Base-by-base conservation (phyloP, 345 rosid genomes). In the Euphorbia peplus region DNA sequence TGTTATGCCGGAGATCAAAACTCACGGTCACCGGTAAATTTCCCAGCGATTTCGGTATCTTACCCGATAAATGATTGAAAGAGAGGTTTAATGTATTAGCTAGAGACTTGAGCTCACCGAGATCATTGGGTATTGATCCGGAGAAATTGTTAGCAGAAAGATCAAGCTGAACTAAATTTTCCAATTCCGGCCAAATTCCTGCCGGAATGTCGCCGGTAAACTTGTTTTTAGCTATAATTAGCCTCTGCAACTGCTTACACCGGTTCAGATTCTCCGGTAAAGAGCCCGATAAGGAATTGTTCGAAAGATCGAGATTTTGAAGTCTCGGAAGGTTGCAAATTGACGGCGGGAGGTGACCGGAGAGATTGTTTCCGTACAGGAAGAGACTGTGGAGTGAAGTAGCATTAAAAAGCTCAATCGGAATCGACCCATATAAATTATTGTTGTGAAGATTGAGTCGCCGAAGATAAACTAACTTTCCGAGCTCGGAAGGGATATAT, bases 401-500 rank as follows among this genome's bases (percentile, higher is more conserved):
- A 66, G 99, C 99, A 48, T 92, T 88, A 69, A 95, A 88, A 41
- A 95, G 87, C 67, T 86, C 86, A 44, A 57, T 80, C 0, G 99
- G 99, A 14, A 95, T 76, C 0, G 98, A 82, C 30, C 99, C 99
- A 35, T 66, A 80, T 50, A 95, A 73, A 53, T 85, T 72, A 62
- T 91, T 95, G 69, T 47, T 76, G 66, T 95, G 99, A 71, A 95
- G 87, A 56, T 95, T 95, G 41, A 95, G 88, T 18, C 97, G 87
- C 30, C 99, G 91, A 76, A 95, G 98, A 66, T 79, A 90, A 13
- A 82, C 22, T 6, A 95, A 76, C 0, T 82, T 85, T 0, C 99
- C 98, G 0, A 95, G 88, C 88, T 95, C 99, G 1, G 98, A 92
- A 1, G 99, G 99, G 32, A 92, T 88, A 26, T 95, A 91, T 1